Percentiles rank a stretch among this genome's conserved stretches.
phyloP scores from a whole-genome alignment of 441 rosid species.

The Arabidopsis lyrata region DNA sequence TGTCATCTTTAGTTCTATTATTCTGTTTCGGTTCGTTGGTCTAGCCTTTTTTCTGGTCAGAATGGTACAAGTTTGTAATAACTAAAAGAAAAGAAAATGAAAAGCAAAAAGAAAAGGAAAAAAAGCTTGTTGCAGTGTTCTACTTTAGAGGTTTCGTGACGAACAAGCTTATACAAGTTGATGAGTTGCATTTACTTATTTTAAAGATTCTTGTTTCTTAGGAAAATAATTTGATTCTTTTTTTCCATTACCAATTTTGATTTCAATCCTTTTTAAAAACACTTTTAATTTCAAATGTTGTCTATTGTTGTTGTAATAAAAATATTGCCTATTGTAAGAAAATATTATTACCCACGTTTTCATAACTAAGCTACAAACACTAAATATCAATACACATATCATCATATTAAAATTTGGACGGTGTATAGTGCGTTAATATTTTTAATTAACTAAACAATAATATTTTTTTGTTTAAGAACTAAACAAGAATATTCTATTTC shows the following conservation, averaged over 20 bases:
- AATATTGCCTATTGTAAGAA: neutral
- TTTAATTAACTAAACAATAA: neutral
- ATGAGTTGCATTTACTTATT: constrained; percentile 15
- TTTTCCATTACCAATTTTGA: neutral
- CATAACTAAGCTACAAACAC: neutral
- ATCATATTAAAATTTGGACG: neutral
- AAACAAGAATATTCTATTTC: neutral
- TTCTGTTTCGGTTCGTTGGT: constrained; percentile 29
- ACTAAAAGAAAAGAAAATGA: neutral
- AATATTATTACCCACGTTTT: neutral
- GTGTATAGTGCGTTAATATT: neutral
- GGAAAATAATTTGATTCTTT: neutral
- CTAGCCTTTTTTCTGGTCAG: constrained; percentile 19
- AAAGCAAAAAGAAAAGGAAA: neutral
- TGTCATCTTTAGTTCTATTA: constrained; percentile 28
- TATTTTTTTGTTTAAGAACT: neutral
- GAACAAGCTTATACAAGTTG: constrained; percentile 32
- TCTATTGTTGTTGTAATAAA: neutral
- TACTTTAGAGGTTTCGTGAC: constrained; percentile 43
- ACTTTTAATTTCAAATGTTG: neutral
- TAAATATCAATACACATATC: neutral
- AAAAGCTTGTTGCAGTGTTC: constrained; percentile 20
- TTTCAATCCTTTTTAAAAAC: neutral
- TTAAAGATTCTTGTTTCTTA: constrained; percentile 7
- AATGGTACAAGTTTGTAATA: constrained; percentile 22